Base-by-base conservation (phyloP, 305 asterid genomes). In the Fraxinus baroniana region DNA sequence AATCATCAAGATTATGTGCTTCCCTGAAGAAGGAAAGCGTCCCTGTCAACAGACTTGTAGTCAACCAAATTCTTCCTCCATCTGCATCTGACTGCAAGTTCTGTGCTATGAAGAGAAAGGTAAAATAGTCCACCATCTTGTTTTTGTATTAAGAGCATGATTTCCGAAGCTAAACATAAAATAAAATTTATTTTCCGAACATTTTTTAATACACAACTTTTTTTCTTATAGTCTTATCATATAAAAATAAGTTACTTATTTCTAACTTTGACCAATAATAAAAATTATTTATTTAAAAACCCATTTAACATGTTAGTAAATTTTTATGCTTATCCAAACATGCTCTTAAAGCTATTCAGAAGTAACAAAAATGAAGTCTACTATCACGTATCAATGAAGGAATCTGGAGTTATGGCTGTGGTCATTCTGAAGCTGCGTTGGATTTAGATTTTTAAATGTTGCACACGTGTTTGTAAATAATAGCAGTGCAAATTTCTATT, bases 51-150 rank as follows among this genome's bases (percentile, higher is more conserved):
- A 90, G 91, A 85, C 92, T 94, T 57, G 92, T 94, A 0, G 93
- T 96, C 77, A 96, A 94, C 90, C 99, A 96, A 89, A 60, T 96
- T 72, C 93, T 96, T 68, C 97, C 98, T 26, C 89, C 89, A 15
- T 93, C 98, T 22, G 84, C 95, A 77, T 92, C 98, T 15, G 98
- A 92, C 83, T 94, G 99, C 98, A 96, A 92, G 91, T 96, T 93
- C 78, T 96, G 98, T 86, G 97, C 92, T 68, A 86, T 92, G 91
- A 94, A 88, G 91, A 91, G 94, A 81, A 93, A 96, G 99, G 99
- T 92, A 84, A 36, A 28, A 49, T 24, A 60, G 17, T n/a, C 33
- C 28, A 71, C 35, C 37, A 3, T 24, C 36, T 71, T 71, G 0
- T 6, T 28, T 30, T 32, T 41, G 3, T 41, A 41, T 2, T 8